phyloP scores from a whole-genome alignment of 176 grass and related monocot species.

The Cymbopogon citratus region DNA sequence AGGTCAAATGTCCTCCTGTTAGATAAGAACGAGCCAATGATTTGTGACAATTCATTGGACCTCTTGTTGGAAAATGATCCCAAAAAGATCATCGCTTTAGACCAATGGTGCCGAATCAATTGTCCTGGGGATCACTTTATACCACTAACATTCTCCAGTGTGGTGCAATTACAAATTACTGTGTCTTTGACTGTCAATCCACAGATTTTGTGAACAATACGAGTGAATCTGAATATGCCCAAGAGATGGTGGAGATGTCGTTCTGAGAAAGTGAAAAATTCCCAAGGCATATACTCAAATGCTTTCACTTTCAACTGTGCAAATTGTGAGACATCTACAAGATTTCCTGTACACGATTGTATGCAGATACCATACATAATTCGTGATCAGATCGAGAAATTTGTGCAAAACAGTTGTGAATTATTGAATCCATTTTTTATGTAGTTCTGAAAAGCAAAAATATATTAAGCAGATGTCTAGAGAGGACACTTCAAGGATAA shows the following conservation, averaged over 20 bases:
- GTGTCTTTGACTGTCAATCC: conserved; percentile 30
- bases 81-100: conserved; percentile 22
- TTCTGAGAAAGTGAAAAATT: conserved; percentile 23
- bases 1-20: conserved; percentile 23
- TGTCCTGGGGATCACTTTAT: conserved; percentile 9
- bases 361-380: not conserved
- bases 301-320: conserved; percentile 25
- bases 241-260: conserved; percentile 34
- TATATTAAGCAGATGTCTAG: not conserved
- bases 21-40: conserved; percentile 47
- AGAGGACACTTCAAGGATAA: not conserved
- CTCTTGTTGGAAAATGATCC: conserved; percentile 15
- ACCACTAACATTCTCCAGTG: conserved; percentile 8
- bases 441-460: conserved; percentile 15
- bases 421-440: not conserved
- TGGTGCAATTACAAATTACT: conserved; percentile 25
- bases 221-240: conserved; percentile 38
- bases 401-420: not conserved
- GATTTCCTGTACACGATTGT: not conserved
- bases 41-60: conserved; percentile 48
- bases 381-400: conserved; percentile 19
- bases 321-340: conserved; percentile 8
- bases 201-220: conserved; percentile 11
- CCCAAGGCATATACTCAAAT: conserved; percentile 26
- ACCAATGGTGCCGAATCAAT: conserved; percentile 20